These are phyloP conservation scores for Pichia sp. DNA, from an alignment of 1,139 yeast genomes.

Conservation along the genomic window DNA sequence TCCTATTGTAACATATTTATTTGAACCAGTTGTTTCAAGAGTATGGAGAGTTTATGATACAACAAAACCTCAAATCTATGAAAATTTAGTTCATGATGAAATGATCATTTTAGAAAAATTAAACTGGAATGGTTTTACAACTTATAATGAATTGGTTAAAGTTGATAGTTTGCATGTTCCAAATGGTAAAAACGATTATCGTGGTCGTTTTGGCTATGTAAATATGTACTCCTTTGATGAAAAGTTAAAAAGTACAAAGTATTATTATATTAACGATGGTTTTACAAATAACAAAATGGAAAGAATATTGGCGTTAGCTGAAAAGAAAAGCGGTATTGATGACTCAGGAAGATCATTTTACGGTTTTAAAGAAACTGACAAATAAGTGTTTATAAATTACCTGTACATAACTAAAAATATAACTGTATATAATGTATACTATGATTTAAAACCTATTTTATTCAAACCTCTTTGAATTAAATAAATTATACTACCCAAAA, in stretches of 20 bases:
- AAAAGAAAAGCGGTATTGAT: slow-evolving; percentile 49
- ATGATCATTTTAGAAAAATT: slow-evolving; percentile 63
- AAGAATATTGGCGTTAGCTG: slow-evolving; percentile 74
- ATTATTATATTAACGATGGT: slow-evolving; percentile 61
- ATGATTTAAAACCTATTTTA: slow-evolving; percentile 9
- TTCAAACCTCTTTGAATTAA: slow-evolving; percentile 26
- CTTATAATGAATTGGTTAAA: slow-evolving; percentile 53
- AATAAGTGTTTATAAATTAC: background rate
- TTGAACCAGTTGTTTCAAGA: slow-evolving; percentile 64
- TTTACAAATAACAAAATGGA: slow-evolving; percentile 82
- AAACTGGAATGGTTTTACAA: slow-evolving; percentile 57
- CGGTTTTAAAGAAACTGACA: slow-evolving; percentile 5
- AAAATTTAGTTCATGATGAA: slow-evolving; percentile 54
- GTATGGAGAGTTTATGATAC: slow-evolving; percentile 64
- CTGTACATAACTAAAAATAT: background rate
- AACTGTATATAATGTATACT: background rate
- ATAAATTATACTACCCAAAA: slow-evolving; percentile 51
- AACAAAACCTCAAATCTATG: slow-evolving; percentile 58
- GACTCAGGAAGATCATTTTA: slow-evolving; percentile 55
- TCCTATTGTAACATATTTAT: slow-evolving; percentile 46
- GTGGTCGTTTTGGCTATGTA: slow-evolving; percentile 45
- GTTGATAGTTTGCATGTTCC: slow-evolving; percentile 42
- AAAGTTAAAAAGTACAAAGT: slow-evolving; percentile 33
- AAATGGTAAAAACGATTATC: slow-evolving; percentile 25
- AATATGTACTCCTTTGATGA: slow-evolving; percentile 49